A percentile compares a stretch with the other conserved stretches of the same genome.
phyloP scores from a whole-genome alignment of 192 early-diverging fungal species.

The Coemansia sp. region DNA sequence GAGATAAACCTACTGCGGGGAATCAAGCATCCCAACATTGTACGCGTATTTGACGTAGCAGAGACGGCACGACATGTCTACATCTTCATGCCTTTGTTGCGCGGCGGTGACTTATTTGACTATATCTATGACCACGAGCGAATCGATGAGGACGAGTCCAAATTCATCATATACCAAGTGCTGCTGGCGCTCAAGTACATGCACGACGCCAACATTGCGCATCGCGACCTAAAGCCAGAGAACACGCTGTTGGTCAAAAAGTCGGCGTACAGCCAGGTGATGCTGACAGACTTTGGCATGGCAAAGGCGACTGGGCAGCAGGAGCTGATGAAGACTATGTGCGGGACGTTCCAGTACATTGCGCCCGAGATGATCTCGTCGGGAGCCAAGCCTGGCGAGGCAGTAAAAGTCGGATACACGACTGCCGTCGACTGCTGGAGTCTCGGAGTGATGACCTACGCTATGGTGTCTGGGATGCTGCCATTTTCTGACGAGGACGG shows the following conservation, averaged over 20 bases:
- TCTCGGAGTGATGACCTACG: conserved; percentile 83
- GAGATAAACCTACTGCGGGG: conserved; percentile 75
- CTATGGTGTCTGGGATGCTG: conserved; percentile 61
- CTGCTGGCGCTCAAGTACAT: conserved; percentile 77
- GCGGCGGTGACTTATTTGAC: conserved; percentile 90
- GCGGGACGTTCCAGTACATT: conserved; percentile 82
- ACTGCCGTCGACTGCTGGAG: conserved; percentile 69
- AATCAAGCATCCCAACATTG: conserved; percentile 73
- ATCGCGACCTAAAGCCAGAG: conserved; percentile 80
- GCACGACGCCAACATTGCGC: conserved; percentile 77
- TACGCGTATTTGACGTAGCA: conserved; percentile 65
- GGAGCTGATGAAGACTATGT: conserved; percentile 83
- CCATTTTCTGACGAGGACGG: conserved; percentile 54
- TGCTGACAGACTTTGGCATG: conserved; percentile 90
- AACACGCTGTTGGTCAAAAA: conserved; percentile 65
- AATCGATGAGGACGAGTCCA: conserved; percentile 77
- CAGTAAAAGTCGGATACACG: conserved; percentile 55
- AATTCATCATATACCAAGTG: conserved; percentile 72
- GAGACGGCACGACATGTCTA: conserved; percentile 63
- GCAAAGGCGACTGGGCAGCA: conserved; percentile 77
- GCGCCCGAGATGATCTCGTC: conserved; percentile 75
- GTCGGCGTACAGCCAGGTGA: conserved; percentile 60
- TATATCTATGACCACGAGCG: conserved; percentile 67
- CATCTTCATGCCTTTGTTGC: conserved; percentile 75
- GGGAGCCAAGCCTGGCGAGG: conserved; percentile 34